Evolutionary conservation across 352 stramenopile species (phyloP).

Genomic region (Globisporangium mamillatum): DNA sequence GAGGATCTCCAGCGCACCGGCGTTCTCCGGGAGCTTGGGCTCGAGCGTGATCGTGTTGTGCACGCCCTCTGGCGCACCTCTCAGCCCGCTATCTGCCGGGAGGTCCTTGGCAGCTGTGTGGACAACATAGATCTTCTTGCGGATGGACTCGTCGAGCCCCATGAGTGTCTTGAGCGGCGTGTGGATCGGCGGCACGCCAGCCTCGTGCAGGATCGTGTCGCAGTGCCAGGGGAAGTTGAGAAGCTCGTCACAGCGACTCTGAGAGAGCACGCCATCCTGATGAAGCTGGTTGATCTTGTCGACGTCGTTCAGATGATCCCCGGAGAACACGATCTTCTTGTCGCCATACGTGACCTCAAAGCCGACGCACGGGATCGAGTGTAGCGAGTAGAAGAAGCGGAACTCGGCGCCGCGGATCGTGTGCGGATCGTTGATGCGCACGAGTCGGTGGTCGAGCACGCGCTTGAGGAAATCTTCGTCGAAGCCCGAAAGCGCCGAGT

Average conservation of each 20-base stretch:
- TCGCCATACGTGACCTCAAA: slow-evolving; percentile 93
- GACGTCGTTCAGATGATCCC: slow-evolving; percentile 95
- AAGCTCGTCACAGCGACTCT: slow-evolving; percentile 85
- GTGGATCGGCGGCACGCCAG: slow-evolving; percentile 94
- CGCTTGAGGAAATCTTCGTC: slow-evolving; percentile 89
- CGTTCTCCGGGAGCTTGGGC: slow-evolving; percentile 72
- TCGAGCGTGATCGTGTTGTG: slow-evolving; percentile 86
- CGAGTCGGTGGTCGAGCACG: slow-evolving; percentile 89
- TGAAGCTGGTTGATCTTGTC: slow-evolving; percentile 79
- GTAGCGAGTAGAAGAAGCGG: slow-evolving; percentile 95
- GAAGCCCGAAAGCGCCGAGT: slow-evolving; percentile 92
- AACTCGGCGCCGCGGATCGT: slow-evolving; percentile 94
- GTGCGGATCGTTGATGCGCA: slow-evolving; percentile 92
- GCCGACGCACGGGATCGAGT: slow-evolving; percentile 95
- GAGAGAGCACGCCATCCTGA: slow-evolving; percentile 85
- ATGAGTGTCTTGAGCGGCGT: slow-evolving; percentile 93
- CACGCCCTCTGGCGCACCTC: slow-evolving; percentile 86
- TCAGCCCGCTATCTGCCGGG: slow-evolving; percentile 67
- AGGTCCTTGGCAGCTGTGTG: slow-evolving; percentile 90
- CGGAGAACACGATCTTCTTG: slow-evolving; percentile 95
- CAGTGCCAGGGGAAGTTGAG: slow-evolving; percentile 93
- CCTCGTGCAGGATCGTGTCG: slow-evolving; percentile 93
- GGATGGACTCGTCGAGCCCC: slow-evolving; percentile 86
- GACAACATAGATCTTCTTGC: slow-evolving; percentile 92
- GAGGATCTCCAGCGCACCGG: slow-evolving; percentile 75